Evolutionary conservation across 169 alveolate genomes (phyloP).

Genomic region (Toxoplasma gondii): DNA sequence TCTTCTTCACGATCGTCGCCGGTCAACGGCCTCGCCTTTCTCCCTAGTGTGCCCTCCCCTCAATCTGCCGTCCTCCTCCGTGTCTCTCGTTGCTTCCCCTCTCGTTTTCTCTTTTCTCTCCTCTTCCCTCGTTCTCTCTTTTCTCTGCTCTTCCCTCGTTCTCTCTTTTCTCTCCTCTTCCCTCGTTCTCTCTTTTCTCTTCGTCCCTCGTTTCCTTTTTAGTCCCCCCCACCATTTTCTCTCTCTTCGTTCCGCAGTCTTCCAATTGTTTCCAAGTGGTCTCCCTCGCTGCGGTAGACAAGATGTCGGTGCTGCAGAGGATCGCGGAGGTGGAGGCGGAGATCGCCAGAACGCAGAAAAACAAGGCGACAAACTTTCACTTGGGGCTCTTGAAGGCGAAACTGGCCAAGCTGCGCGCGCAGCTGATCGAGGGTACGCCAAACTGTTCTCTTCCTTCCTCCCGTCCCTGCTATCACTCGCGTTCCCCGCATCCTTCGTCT

Average conservation of each 20-base stretch:
- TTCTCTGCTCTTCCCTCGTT: background rate
- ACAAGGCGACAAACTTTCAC: slow-evolving; percentile 97
- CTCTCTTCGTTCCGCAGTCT: background rate
- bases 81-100: background rate
- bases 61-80: too few relatives aligned
- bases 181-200: background rate
- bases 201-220: background rate
- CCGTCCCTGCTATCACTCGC: background rate
- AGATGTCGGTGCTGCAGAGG: slow-evolving; percentile 57
- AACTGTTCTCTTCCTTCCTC: background rate
- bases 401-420: slow-evolving; percentile 94
- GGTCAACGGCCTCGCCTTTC: too few relatives aligned
- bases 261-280: background rate
- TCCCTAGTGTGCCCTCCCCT: too few relatives aligned
- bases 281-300: background rate
- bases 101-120: background rate
- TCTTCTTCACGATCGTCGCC: too few relatives aligned
- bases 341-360: slow-evolving; percentile 98
- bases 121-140: background rate
- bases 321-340: slow-evolving; percentile 95
- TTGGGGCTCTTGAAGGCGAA: slow-evolving; percentile 97
- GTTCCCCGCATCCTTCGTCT: background rate
- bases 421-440: slow-evolving; percentile 76
- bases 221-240: background rate
- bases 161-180: background rate